These are phyloP conservation scores for Penicillium silybi DNA, from an alignment of 495 filamentous ascomycete species.

Conservation along the genomic window DNA sequence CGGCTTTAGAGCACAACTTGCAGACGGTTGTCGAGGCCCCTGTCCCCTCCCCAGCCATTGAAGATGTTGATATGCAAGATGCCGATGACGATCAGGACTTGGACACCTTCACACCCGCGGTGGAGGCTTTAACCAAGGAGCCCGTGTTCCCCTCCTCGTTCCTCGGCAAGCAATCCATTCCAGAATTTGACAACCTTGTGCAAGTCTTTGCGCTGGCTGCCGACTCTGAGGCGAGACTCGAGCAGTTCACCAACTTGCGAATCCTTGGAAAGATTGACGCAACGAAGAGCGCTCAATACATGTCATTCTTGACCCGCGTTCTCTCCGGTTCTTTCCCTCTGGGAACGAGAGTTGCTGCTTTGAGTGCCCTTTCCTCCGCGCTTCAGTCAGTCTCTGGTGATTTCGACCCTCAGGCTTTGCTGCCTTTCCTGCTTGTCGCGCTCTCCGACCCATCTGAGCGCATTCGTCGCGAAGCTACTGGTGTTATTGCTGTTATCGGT, in stretches of 20 bases:
- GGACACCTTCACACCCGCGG: constrained; percentile 35
- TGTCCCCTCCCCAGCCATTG: constrained; percentile 29
- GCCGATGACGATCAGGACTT: constrained; percentile 29
- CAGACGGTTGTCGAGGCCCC: constrained; percentile 58
- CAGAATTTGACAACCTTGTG: constrained; percentile 52
- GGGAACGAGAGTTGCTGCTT: constrained; percentile 60
- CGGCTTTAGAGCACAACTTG: constrained; percentile 65
- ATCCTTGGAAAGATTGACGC: constrained; percentile 55
- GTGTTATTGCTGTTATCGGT: constrained; percentile 50
- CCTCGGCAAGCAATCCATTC: constrained; percentile 32
- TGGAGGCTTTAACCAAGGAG: constrained; percentile 34
- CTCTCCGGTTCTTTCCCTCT: constrained; percentile 70
- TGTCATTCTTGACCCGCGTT: constrained; percentile 72
- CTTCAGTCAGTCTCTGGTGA: constrained; percentile 47
- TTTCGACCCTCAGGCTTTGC: constrained; percentile 69
- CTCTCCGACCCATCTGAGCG: constrained; percentile 68
- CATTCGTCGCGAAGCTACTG: constrained; percentile 70
- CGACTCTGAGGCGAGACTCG: constrained; percentile 45
- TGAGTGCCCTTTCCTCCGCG: constrained; percentile 53
- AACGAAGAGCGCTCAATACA: constrained; percentile 57
- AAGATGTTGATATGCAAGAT: constrained; percentile 53
- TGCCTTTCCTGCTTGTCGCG: constrained; percentile 72
- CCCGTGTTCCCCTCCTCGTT: constrained; percentile 29
- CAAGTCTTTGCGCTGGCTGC: constrained; percentile 60
- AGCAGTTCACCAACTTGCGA: constrained; percentile 54